phyloP scores from a whole-genome alignment of 192 early-diverging fungal genomes.

The Coemansia sp. region DNA sequence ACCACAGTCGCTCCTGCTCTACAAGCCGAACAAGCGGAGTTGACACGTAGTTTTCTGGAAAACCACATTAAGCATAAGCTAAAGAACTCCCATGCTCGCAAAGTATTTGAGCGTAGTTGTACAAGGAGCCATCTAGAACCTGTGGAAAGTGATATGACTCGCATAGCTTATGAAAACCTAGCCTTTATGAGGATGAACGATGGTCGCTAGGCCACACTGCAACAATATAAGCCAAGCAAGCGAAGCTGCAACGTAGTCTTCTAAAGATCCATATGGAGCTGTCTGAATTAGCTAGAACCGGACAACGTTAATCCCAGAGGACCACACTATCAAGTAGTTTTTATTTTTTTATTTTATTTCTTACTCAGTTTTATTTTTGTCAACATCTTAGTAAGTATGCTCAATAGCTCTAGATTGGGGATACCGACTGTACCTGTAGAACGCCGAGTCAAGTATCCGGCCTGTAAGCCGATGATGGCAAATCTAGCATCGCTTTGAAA shows the following conservation, averaged over 20 bases:
- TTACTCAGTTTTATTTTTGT: no score
- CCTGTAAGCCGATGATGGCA: not conserved
- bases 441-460: not conserved
- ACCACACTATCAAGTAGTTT: no score
- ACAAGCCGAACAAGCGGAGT: conserved; percentile 33
- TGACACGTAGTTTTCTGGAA: conserved; percentile 43
- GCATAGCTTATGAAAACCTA: conserved; percentile 27
- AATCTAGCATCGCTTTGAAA: not conserved
- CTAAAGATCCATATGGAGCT: conserved; percentile 58
- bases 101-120: conserved; percentile 49
- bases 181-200: no score
- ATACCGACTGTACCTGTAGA: not conserved
- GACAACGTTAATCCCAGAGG: no score
- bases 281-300: no score
- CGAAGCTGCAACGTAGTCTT: conserved; percentile 25
- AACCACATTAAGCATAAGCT: conserved; percentile 60
- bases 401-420: not conserved
- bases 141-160: no score
- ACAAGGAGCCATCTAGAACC: conserved; percentile 12
- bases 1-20: conserved; percentile 38
- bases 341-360: not conserved
- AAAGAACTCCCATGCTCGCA: conserved; percentile 58
- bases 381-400: not conserved
- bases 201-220: no score
- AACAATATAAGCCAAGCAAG: no score